Base-by-base conservation (phyloP, 306 rosid species). In the Vigna angularis region DNA sequence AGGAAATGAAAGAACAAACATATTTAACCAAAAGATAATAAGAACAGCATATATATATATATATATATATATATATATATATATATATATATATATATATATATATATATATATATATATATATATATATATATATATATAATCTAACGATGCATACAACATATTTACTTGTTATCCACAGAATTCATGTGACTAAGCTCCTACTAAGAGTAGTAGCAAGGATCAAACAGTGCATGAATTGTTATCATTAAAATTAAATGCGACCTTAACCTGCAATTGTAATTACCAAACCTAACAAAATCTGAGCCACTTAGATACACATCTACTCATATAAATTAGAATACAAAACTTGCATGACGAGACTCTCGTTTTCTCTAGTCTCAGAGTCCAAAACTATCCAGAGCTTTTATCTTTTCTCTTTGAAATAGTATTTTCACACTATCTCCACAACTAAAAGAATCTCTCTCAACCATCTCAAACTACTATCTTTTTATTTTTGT, bases 1-100 rank as follows among this genome's bases (percentile, higher is more conserved):
- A 82, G 63, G 42, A 75, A 59, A 58, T 50, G 42, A 62, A 38
- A 81, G 69, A 81, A 85, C 22, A 36, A 64, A 28, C 66, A 44
- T 10, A 81, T 72, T 79, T 22, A 24, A 62, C 73, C 20, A 2
- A 72, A 55, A 47, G 28, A n/a, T 0, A 16, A 30, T 13, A 26
- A 45, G 50, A 5, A 64, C 44, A 6, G 67, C 50, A 52, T 32
- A 51, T 17, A 18, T 22, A 53, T 45, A 18, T 26, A 26, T 26
- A 26, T 26, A 26, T 26, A 26, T 26, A 26, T 26, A 26, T 26
- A 26, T 26, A 26, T 26, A 26, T 26, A 26, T 26, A n/a, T 0
- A 30, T 3, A 30, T 3, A 30, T 30, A 30, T 17, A 18, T 22
- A 47, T 47, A 18, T n/a, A n/a, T n/a, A n/a, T n/a, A n/a, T n/a